Base-by-base conservation (phyloP, 2,329 filamentous ascomycete genomes). In the Hypoxylon sp. region DNA sequence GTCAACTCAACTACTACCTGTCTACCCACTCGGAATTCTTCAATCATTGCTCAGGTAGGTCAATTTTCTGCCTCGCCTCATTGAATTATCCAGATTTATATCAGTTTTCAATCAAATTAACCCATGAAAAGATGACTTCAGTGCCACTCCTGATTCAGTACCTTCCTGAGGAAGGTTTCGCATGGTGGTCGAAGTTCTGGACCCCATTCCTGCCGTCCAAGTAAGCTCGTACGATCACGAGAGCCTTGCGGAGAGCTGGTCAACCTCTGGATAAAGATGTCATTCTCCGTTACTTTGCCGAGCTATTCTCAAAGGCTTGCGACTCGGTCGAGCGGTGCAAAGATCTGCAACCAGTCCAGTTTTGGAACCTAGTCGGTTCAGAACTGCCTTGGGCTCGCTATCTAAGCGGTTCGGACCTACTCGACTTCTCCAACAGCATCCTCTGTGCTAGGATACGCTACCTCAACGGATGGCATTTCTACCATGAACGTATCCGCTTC, bases 401-500 rank as follows among this genome's bases (percentile, higher is more conserved):
- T 11, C 28, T 55, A 16, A 18, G 9, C 3, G 52, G 40, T 6
- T 2, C 16, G 2, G 28, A 61, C 7, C 33, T 61, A 2, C 44
- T 20, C 36, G 30, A 50, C 1, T 53, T 61, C 11, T 44, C 59
- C 1, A 20, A 28, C 11, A 30, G 32, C 3, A 30, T 56, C 20
- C 49, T 61, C 9, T 40, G 42, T 12, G 58, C 50, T 24, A 22
- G 58, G 6, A 11, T 28, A 1, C 22, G 44, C 11, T 60, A 53
- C 24, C 49, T 32, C 14, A n/a, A 48, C 2, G 22, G 18, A 2
- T 14, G 18, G 4, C 8, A 30, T 8, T 38, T 2, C n/a, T 30
- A 24, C n/a, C 32, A 40, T 9, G 7, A 40, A 16, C 14, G 14
- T 16, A 16, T 16, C n/a, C 14, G 33, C 33, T 7, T 16, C 33